Base-by-base conservation (phyloP, 768 basidiomycete species). In the Russula foetens region DNA sequence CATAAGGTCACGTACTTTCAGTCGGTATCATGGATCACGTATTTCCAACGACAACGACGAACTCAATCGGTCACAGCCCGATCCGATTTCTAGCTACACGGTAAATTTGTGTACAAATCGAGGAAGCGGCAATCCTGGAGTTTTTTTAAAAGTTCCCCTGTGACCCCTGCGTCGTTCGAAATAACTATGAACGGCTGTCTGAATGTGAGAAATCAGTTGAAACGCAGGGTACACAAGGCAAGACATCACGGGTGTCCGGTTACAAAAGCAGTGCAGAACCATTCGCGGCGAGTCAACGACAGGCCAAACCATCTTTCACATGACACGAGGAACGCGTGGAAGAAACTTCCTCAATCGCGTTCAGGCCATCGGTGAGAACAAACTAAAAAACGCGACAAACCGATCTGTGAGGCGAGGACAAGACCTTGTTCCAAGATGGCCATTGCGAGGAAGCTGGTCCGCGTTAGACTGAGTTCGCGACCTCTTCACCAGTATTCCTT, bases 271-370 rank as follows among this genome's bases (percentile, higher is more conserved):
- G 29, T 23, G 31, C 53, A 46, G 44, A 28, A n/a, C 19, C 46
- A 8, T 48, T 56, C 39, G 41, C 23, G 51, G n/a, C n/a, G n/a
- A n/a, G n/a, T n/a, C n/a, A n/a, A 31, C 17, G 41, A 39, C 31
- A 44, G 17, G 24, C 23, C 49, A 58, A 58, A 52, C 50, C n/a
- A n/a, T n/a, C 24, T 59, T 52, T 31, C 57, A 51, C 49, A 51
- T 33, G 23, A 43, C 29, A n/a, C 19, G 28, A 50, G 56, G 56
- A n/a, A 58, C 26, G 29, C 21, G 49, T 49, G 21, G 28, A 33
- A 31, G 41, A 29, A 28, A 51, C 11, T 53, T 59, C 44, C 57
- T 38, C 50, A 45, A 51, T 41, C 11, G 58, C 58, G 50, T 50
- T 38, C 50, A 52, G 4, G 26, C 8, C 3, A 45, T 35, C 2